phyloP scores from a whole-genome alignment of 306 rosid species.

The Ceratonia siliqua region DNA sequence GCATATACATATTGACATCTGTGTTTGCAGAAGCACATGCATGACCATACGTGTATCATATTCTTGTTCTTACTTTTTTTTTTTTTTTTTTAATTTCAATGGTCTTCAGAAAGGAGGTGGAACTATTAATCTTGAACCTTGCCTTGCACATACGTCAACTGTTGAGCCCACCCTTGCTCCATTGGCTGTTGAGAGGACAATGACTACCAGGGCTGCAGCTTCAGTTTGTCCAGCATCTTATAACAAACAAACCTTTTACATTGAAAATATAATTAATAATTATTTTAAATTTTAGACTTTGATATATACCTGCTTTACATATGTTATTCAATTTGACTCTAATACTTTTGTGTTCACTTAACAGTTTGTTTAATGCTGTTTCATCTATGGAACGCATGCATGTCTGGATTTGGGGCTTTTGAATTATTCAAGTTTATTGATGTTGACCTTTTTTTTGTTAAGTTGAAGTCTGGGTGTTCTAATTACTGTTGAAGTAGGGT shows the following conservation, averaged over 20 bases:
- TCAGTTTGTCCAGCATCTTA: slow-evolving; percentile 61
- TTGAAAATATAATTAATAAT: slow-evolving; percentile 10
- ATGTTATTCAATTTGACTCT: background rate
- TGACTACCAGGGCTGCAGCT: slow-evolving; percentile 98
- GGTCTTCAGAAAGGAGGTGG: slow-evolving; percentile 89
- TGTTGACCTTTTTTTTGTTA: background rate
- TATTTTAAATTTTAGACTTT: background rate
- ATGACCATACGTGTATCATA: background rate
- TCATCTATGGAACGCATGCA: slow-evolving; percentile 9
- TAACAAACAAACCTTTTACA: slow-evolving; percentile 10
- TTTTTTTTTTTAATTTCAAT: slow-evolving; percentile 4
- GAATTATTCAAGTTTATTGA: slow-evolving; percentile 7
- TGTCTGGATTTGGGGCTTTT: slow-evolving; percentile 18
- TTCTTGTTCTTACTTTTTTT: background rate
- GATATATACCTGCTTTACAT: slow-evolving; percentile 11
- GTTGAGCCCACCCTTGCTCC: slow-evolving; percentile 99
- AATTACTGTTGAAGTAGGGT: background rate
- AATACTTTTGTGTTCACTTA: background rate
- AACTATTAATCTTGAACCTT: slow-evolving; percentile 91
- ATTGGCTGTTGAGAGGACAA: slow-evolving; percentile 89
- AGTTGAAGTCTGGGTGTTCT: background rate
- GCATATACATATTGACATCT: background rate
- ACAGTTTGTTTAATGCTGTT: slow-evolving; percentile 18
- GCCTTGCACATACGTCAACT: slow-evolving; percentile 92
- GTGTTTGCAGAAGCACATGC: slow-evolving; percentile 4